Evolutionary conservation across 2,329 filamentous ascomycete species (phyloP), one percentile per base, ranked within the genome.

Genomic region (Sporothrix mexicana): DNA sequence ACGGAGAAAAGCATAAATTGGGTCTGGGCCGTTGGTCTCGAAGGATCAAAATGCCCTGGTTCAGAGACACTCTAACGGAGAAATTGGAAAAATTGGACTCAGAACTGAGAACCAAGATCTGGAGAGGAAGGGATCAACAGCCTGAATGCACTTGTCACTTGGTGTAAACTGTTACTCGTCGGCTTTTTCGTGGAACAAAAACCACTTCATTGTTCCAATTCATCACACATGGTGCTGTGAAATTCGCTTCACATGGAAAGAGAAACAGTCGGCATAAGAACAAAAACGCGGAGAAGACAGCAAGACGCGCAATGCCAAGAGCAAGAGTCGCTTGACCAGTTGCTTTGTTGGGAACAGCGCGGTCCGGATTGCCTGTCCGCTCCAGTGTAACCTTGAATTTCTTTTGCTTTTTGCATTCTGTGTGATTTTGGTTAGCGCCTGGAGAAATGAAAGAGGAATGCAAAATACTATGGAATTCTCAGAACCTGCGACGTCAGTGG

Each of bases 301-400:
- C 3, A 20, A 53, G 17, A 68, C 66, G 66, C 47, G 66, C 23
- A 55, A 70, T 61, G 69, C 53, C 55, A 70, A 61, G 69, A 70
- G 5, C 20, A 17, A 17, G 23, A 51, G 69, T 59, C 53, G 55
- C 55, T 61, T 59, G 67, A 69, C 67, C 51, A 57, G 51, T 69
- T 69, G 49, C 67, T 69, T 47, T 2, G 67, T 69, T 69, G 51
- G 67, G 67, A 55, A 45, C 30, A n/a, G 36, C 17, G 51, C 20
- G 30, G 30, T 68, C 25, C 15, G 13, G 7, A 15, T 69, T 55
- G 64, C 64, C 45, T 17, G 36, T 41, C 61, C 36, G 17, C 30
- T 57, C 55, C 30, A 25, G 25, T 59, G 55, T 36, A 62, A 20
- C 59, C 17, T 7, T 43, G 15, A 13, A 9, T 36, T 12, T 36